Evolutionary conservation across 2,329 filamentous ascomycete genomes (phyloP), one percentile per base, ranked within the genome.

Genomic region (Talaromyces atroroseus): DNA sequence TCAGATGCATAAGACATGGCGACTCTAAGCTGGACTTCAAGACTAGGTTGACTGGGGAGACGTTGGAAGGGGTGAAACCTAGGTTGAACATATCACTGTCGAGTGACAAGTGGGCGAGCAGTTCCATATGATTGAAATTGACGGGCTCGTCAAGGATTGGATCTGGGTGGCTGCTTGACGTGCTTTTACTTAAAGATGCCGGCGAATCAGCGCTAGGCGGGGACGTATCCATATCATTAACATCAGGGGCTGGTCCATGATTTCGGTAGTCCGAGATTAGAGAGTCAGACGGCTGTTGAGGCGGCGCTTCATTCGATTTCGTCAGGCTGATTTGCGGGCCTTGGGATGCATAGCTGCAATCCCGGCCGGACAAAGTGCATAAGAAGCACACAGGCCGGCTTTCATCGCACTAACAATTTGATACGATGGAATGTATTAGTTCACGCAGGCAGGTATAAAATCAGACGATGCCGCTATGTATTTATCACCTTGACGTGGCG

Each of bases 401-500:
- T 42, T 56, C 54, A 52, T 56, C 48, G 34, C 54, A 56, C 54
- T 56, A 45, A 10, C 20, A 11, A n/a, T n/a, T 32, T 36, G 32
- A 4, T 5, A 29, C 7, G 8, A 29, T 5, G 5, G 5, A 29
- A 8, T 16, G 21, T 10, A 14, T 38, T 34, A 40, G 32, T 3
- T 34, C 23, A 16, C 20, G 16, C 12, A 12, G 16, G 18, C n/a
- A 20, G 4, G 23, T 26, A 24, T 36, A 12, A 29, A 23, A 16
- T 23, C 16, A 44, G 12, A 32, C 11, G 14, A 26, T 6, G 12
- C 14, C 16, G 10, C 21, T 47, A 21, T n/a, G n/a, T n/a, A n/a
- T n/a, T n/a, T n/a, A n/a, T 24, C 42, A 56, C 54, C 49, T 56
- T 56, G 42, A 56, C 54, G 29, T 56, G 54, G 7, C 54, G 48